A percentile compares a stretch with the other conserved stretches of the same genome.
These are phyloP conservation scores for Entomortierella lignicola DNA, from an alignment of 192 early-diverging fungal genomes.

Conservation along the genomic window DNA sequence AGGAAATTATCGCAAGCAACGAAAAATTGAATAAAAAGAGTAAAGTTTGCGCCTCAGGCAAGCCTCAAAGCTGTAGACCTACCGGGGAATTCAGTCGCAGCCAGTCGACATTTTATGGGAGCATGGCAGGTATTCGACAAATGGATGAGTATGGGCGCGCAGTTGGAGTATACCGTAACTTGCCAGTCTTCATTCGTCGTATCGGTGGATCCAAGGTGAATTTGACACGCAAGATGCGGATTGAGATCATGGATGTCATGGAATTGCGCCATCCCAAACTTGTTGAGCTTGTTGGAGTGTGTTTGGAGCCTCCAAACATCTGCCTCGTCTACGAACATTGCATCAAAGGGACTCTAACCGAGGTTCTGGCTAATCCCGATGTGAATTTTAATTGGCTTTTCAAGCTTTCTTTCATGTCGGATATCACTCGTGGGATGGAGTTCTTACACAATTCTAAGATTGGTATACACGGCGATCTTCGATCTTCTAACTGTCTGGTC, in stretches of 20 bases:
- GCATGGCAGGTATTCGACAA: slow-evolving; percentile 27
- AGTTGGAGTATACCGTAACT: slow-evolving; percentile 46
- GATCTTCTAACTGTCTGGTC: slow-evolving; percentile 53
- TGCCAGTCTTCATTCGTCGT: slow-evolving; percentile 49
- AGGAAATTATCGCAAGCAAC: too few species aligned
- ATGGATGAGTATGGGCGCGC: slow-evolving; percentile 41
- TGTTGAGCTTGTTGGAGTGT: slow-evolving; percentile 54
- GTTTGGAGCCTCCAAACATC: slow-evolving; percentile 48
- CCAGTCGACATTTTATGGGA: slow-evolving; percentile 45
- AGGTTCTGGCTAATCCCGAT: slow-evolving; percentile 56
- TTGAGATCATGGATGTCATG: slow-evolving; percentile 56
- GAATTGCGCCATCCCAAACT: slow-evolving; percentile 56
- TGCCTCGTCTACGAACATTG: slow-evolving; percentile 60
- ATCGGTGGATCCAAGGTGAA: slow-evolving; percentile 43
- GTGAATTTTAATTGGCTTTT: slow-evolving; percentile 59
- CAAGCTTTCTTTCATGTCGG: slow-evolving; percentile 58
- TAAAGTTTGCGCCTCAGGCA: background rate
- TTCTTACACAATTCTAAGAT: slow-evolving; percentile 60
- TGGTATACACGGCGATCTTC: slow-evolving; percentile 49
- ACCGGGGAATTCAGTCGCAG: slow-evolving; percentile 32
- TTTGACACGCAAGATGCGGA: slow-evolving; percentile 30
- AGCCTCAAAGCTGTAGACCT: background rate
- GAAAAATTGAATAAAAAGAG: too few species aligned
- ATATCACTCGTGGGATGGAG: slow-evolving; percentile 57
- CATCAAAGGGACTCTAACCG: slow-evolving; percentile 54